Evolutionary conservation across 345 rosid genomes (phyloP), one percentile per base, ranked within the genome.

Genomic region (Hevea brasiliensis): DNA sequence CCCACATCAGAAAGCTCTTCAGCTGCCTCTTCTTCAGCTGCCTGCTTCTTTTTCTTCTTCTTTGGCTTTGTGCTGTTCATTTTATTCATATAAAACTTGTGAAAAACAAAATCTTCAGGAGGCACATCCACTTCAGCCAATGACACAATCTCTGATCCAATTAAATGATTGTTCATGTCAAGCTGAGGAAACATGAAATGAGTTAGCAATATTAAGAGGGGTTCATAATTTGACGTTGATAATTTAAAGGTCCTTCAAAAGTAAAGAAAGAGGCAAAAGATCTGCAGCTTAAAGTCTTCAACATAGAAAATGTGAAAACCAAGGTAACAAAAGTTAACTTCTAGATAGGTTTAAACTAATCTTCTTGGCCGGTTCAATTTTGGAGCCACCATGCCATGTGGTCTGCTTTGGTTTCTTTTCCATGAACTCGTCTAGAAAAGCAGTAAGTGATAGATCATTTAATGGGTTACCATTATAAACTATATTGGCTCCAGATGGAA

Each of bases 361-460:
- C 96, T 92, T 91, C 82, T 89, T 92, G 76, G 96, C 87, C 47
- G 98, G 98, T 87, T 92, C 99, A 27, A 95, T 95, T 82, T 91
- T 92, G 56, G 99, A 95, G 71, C 93, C 95, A 81, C 99, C 99
- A 72, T 92, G 98, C 99, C 99, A 95, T 32, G 83, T 62, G 75
- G 75, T 85, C 77, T 86, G 80, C 86, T 91, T 95, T 1, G 98
- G 85, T 81, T 95, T 95, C 89, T 95, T 95, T 83, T 92, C 99
- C 99, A 92, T 95, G 73, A 95, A 92, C 83, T 95, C 92, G 83
- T 92, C 98, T 24, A 95, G 85, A 81, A 92, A 92, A 79, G 97
- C 93, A 48, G 85, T 70, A 57, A 91, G 92, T 26, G 97, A 86
- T 42, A 91, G 79, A 72, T 95, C 98, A 62, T 80, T 85, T 54